These are phyloP conservation scores for Phylloporus scabripes DNA, from an alignment of 768 basidiomycete species.

Conservation along the genomic window DNA sequence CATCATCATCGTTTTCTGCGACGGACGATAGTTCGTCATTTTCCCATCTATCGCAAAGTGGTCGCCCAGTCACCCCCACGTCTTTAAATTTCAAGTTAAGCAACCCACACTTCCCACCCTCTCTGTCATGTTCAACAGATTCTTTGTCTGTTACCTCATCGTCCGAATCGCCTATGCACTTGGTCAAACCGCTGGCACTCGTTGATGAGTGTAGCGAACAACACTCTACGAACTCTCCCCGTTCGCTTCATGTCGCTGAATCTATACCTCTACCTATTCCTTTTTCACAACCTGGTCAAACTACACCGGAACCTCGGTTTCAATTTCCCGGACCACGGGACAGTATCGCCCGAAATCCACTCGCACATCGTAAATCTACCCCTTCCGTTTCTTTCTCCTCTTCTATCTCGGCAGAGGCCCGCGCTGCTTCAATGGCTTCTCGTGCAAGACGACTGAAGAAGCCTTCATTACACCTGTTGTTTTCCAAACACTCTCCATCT, in stretches of 20 bases:
- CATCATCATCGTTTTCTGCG: conserved; percentile 22
- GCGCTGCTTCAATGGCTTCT: conserved; percentile 33
- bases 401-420: conserved; percentile 30
- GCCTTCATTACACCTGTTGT: conserved; percentile 63
- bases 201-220: conserved; percentile 27
- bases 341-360: conserved; percentile 24
- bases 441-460: conserved; percentile 46
- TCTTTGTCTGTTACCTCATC: conserved; percentile 54
- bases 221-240: conserved; percentile 20
- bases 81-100: conserved; percentile 26
- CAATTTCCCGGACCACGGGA: conserved; percentile 44
- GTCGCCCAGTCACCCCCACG: conserved; percentile 34
- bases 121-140: conserved; percentile 54
- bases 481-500: conserved; percentile 58
- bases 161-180: conserved; percentile 35
- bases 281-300: conserved; percentile 18
- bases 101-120: conserved; percentile 36
- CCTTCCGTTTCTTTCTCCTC: conserved; percentile 31
- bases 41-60: conserved; percentile 25
- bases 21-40: conserved; percentile 32
- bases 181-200: conserved; percentile 36
- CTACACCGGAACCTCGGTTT: conserved; percentile 23
- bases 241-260: conserved; percentile 29
- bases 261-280: conserved; percentile 23
- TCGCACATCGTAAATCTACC: conserved; percentile 34